Base-by-base conservation (phyloP, 495 filamentous ascomycete species). In the Articulospora tetracladia region DNA sequence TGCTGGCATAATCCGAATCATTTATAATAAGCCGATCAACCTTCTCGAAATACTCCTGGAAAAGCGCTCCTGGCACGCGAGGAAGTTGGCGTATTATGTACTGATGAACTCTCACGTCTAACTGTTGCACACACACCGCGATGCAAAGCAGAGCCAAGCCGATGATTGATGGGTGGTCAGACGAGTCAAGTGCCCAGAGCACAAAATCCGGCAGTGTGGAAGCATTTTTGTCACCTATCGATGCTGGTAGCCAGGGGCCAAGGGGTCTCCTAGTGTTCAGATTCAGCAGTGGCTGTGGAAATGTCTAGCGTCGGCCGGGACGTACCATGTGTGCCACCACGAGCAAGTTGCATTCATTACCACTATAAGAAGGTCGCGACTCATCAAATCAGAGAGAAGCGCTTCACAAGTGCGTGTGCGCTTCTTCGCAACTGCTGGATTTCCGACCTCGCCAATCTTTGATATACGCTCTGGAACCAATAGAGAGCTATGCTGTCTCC, bases 251-350 rank as follows among this genome's bases (percentile, higher is more conserved):
- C 57, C 57, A 59, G 4, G 26, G 19, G 13, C 57, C 57, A 3
- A 53, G n/a, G 15, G 57, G 27, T 15, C 57, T 36, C 46, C 57
- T 59, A 25, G n/a, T n/a, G 8, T 22, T 25, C 30, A 25, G n/a
- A 6, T 34, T 49, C 3, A 55, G 28, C 13, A 30, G 0, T 20
- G 7, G 23, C 11, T 36, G 1, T 53, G 3, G 39, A 24, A 10
- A 10, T 24, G 4, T 30, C 17, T 22, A 20, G 28, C 1, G 30
- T 19, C 25, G n/a, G 22, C 19, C 3, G 15, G 46, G 36, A 44
- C 47, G 32, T 61, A 61, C 59, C 59, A 56, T 50, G 51, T 55
- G 17, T 55, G 23, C 59, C 59, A 61, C 59, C 59, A 61, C 2
- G 44, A 56, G 44, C 53, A 55, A 34, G 59, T 55, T 1, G 59